These are phyloP conservation scores for Cyberlindnera meyerae DNA, from an alignment of 805 yeast species.

Conservation along the genomic window DNA sequence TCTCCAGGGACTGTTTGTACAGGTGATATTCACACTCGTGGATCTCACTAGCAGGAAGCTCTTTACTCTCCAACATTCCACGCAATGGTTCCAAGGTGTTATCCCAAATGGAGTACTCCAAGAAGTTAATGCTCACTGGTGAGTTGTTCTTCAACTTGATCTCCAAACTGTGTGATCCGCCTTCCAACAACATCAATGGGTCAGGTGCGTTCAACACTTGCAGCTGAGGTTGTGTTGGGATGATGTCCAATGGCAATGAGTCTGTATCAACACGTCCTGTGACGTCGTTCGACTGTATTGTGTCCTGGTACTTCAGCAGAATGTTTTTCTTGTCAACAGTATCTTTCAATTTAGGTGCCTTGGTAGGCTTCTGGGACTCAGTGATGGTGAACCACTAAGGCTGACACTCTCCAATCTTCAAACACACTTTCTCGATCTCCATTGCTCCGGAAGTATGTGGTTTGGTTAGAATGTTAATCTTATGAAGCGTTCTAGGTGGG, in stretches of 20 bases:
- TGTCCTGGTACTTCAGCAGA: too few species aligned
- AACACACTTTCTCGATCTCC: conserved; percentile 44
- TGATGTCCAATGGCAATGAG: conserved; percentile 30
- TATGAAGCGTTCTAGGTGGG: conserved; percentile 33
- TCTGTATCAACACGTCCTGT: conserved; percentile 18
- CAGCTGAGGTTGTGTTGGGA: conserved; percentile 57
- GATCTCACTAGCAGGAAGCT: conserved; percentile 53
- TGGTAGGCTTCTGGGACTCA: conserved; percentile 27
- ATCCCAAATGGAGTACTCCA: conserved; percentile 64
- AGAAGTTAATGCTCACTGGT: conserved; percentile 45
- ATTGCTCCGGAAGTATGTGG: conserved; percentile 47
- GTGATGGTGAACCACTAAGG: conserved; percentile 40
- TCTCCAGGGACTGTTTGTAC: conserved; percentile 51
- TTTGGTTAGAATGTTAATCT: conserved; percentile 40
- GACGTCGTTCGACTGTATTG: conserved; percentile 15
- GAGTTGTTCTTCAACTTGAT: conserved; percentile 57
- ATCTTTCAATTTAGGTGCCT: too few species aligned
- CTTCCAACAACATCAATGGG: conserved; percentile 69
- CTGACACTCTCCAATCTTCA: conserved; percentile 47
- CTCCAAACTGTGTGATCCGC: conserved; percentile 53
- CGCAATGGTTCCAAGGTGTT: conserved; percentile 65
- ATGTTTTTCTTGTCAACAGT: too few species aligned
- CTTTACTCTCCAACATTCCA: conserved; percentile 44
- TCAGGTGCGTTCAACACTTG: conserved; percentile 47
- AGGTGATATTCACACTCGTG: conserved; percentile 73